Percentiles rank a stretch among this genome's conserved stretches.
These are phyloP conservation scores for Neurospora terricola DNA, from an alignment of 495 filamentous ascomycete genomes.

Conservation along the genomic window DNA sequence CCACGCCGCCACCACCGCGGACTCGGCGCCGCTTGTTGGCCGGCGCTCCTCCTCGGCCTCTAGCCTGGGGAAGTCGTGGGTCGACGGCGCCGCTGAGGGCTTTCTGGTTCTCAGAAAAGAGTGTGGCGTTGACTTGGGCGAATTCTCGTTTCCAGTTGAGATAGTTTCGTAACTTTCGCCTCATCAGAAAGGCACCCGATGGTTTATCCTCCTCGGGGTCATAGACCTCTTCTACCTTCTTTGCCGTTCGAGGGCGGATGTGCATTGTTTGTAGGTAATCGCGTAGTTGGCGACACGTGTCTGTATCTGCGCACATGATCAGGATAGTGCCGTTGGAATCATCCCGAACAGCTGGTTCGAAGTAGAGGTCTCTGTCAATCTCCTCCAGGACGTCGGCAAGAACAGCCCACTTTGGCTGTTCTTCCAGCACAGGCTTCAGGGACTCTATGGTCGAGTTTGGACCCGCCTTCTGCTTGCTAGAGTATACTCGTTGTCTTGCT, in stretches of 20 bases:
- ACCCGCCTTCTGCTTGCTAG: conserved; percentile 33
- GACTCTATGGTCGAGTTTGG: conserved; percentile 44
- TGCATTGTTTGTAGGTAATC: conserved; percentile 91
- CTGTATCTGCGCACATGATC: conserved; percentile 89
- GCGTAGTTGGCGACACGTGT: conserved; percentile 78
- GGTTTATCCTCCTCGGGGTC: conserved; percentile 45
- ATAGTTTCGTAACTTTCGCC: conserved; percentile 76
- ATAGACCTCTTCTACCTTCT: conserved; percentile 26
- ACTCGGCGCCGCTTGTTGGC: conserved; percentile 82
- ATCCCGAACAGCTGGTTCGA: conserved; percentile 63
- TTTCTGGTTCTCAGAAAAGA: conserved; percentile 72
- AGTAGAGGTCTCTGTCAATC: conserved; percentile 84
- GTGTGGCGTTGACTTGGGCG: conserved; percentile 63
- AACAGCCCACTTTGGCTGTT: conserved; percentile 86
- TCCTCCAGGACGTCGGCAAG: conserved; percentile 82
- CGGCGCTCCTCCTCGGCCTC: conserved; percentile 40
- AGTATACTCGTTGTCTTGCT: conserved; percentile 82
- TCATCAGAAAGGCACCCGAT: conserved; percentile 81
- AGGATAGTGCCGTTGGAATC: conserved; percentile 84
- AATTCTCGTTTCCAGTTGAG: conserved; percentile 88
- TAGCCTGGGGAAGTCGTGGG: conserved; percentile 31
- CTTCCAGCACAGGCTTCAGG: conserved; percentile 83
- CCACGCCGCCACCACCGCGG: conserved; percentile 63
- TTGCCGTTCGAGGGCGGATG: conserved; percentile 45
- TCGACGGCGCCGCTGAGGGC: conserved; percentile 55